Percentiles rank a stretch among this genome's conserved stretches.
Conservation (phyloP, 768 basidiomycete genomes). For the Daedalea quercina region DNA sequence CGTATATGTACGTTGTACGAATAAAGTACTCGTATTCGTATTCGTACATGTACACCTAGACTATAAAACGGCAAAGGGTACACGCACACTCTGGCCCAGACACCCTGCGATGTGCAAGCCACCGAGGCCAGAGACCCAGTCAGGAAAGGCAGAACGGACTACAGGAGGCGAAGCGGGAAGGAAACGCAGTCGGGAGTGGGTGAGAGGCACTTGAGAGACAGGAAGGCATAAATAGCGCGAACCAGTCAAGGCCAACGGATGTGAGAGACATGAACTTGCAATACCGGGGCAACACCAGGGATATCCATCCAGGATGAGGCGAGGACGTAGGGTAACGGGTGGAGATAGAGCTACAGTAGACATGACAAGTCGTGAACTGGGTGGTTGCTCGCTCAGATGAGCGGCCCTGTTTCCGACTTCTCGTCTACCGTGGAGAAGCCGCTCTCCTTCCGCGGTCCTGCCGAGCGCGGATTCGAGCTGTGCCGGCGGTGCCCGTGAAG, state of each 20-base stretch:
- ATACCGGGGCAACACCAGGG: background rate
- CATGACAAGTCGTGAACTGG: background rate
- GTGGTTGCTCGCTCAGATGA: background rate
- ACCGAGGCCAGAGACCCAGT: background rate
- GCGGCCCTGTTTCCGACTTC: conserved; percentile 2
- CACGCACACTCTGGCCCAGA: background rate
- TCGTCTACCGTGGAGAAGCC: background rate
- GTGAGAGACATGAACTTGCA: background rate
- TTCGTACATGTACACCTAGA: background rate
- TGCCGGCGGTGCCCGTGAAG: conserved; percentile 19
- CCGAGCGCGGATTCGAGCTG: conserved; percentile 18
- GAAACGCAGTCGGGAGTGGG: background rate
- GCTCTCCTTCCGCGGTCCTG: background rate
- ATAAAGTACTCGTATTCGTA: background rate
- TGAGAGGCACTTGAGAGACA: background rate
- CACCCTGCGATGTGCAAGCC: background rate
- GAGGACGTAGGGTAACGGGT: background rate
- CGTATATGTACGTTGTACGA: background rate
- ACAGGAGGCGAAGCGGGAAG: background rate
- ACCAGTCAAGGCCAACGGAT: background rate
- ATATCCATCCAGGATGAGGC: background rate
- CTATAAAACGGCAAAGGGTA: background rate
- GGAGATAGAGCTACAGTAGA: background rate
- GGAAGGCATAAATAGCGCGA: conserved; percentile 4
- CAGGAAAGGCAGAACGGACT: background rate